Conservation (phyloP, 257 asterid species). For the Perilla frutescens region DNA sequence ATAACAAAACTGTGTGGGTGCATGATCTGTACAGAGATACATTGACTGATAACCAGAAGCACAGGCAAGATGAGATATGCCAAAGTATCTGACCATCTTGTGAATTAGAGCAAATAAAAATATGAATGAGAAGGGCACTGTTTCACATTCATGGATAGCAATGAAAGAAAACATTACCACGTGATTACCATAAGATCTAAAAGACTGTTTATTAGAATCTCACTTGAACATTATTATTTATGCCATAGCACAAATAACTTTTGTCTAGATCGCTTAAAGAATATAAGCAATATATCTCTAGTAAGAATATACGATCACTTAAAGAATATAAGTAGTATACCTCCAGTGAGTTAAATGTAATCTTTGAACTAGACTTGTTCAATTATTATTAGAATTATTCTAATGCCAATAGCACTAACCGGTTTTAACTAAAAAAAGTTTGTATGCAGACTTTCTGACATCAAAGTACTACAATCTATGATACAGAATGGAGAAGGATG, state of each 20-base stretch:
- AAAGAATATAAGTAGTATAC: no score
- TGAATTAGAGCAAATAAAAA: constrained; percentile 11
- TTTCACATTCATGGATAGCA: not conserved
- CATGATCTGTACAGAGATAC: constrained; percentile 88
- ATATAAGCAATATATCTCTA: constrained; percentile 9
- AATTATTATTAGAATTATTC: not conserved
- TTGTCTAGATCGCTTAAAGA: not conserved
- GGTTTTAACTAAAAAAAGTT: constrained; percentile 15
- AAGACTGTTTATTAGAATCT: not conserved
- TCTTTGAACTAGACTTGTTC: not conserved
- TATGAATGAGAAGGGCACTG: constrained; percentile 24
- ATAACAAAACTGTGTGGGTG: constrained; percentile 87
- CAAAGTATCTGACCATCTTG: constrained; percentile 96
- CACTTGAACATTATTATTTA: not conserved
- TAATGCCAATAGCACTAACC: not conserved
- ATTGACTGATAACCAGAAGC: constrained; percentile 74
- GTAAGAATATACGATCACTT: not conserved
- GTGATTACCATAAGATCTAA: constrained; percentile 9
- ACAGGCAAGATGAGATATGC: constrained; percentile 92
- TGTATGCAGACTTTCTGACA: not conserved
- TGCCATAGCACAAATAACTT: not conserved
- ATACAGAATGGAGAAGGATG: constrained; percentile 33
- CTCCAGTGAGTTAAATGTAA: not conserved
- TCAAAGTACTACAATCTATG: not conserved
- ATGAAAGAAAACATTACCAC: constrained; percentile 3